Evolutionary conservation across 2,329 filamentous ascomycete species (phyloP), one percentile per base, ranked within the genome.

Genomic region (Exophiala oligosperma): DNA sequence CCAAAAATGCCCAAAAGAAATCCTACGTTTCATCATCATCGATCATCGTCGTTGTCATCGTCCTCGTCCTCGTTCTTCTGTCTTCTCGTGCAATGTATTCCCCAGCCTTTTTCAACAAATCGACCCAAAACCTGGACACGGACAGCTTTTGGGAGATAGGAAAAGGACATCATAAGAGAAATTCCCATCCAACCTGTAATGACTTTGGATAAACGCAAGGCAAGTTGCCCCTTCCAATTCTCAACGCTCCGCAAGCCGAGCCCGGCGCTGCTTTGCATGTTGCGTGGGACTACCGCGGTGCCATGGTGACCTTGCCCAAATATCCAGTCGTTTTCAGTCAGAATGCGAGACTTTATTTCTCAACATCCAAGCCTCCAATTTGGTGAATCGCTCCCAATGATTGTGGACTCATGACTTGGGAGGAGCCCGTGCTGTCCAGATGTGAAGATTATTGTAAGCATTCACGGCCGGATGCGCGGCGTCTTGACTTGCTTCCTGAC

Each of bases 391-490:
- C 4, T 43, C 40, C 8, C 26, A 17, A 9, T 28, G 17, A 26
- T 11, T 8, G n/a, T 29, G 44, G 26, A 26, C 17, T 41, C 56
- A 54, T 11, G 54, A 35, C n/a, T 14, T 24, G 12, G 24, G 21
- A 47, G 59, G 62, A 32, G 61, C 59, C 44, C 60, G 43, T 32
- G 57, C 65, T 38, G 54, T 61, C 57, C 62, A 77, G 40, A 79
- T 75, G 57, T 77, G 76, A 43, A 78, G 52, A 32, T 75, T 69
- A 49, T 90, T 91, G 75, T 90, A 95, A 43, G 83, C 84, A 73
- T 86, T 86, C 65, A 86, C 82, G 52, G 82, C 83, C 66, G 86
- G 84, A 67, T 84, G 84, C 70, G 85, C 86, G 14, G 91, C 84
- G 68, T 94, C 88, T 44, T 77, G 77, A 68, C 85, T 85, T 26